A percentile compares a stretch with the other conserved stretches of the same genome.
Evolutionary conservation across 2,329 filamentous ascomycete species (phyloP).

Genomic region (Aspergillus udagawae): DNA sequence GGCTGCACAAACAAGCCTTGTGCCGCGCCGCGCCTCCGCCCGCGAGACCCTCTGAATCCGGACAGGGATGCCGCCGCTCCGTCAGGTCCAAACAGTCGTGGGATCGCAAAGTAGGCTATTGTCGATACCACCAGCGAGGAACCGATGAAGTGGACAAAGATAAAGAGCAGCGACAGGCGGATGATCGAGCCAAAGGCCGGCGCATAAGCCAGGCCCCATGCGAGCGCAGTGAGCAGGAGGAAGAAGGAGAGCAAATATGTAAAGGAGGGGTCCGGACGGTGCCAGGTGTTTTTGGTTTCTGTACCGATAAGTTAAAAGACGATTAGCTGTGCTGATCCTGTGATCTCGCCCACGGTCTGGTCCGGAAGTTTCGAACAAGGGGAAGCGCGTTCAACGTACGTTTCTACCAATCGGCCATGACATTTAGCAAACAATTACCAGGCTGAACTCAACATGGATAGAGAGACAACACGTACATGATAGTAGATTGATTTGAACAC

Average conservation of each 20-base stretch:
- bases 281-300: conserved; percentile 69
- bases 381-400: conserved; percentile 24
- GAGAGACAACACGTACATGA: conserved; percentile 48
- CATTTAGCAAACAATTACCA: background rate
- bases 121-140: conserved; percentile 58
- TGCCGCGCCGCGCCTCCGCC: conserved; percentile 46
- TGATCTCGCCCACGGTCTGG: background rate
- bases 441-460: background rate
- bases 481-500: conserved; percentile 69
- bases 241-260: conserved; percentile 67
- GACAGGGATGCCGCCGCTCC: conserved; percentile 42
- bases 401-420: conserved; percentile 28
- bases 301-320: background rate
- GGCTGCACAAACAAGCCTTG: conserved; percentile 58
- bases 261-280: conserved; percentile 65
- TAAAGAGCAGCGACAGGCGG: conserved; percentile 46
- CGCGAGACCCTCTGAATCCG: conserved; percentile 42
- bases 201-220: conserved; percentile 56
- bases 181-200: conserved; percentile 45
- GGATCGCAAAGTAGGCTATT: conserved; percentile 61
- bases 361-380: background rate
- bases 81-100: conserved; percentile 57
- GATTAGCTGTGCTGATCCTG: background rate
- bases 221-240: conserved; percentile 52
- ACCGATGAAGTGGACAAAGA: conserved; percentile 58